A percentile compares a stretch with the other conserved stretches of the same genome.
Evolutionary conservation across 129 eudicot genomes (phyloP).

Genomic region (Heracleum sosnowskyi): DNA sequence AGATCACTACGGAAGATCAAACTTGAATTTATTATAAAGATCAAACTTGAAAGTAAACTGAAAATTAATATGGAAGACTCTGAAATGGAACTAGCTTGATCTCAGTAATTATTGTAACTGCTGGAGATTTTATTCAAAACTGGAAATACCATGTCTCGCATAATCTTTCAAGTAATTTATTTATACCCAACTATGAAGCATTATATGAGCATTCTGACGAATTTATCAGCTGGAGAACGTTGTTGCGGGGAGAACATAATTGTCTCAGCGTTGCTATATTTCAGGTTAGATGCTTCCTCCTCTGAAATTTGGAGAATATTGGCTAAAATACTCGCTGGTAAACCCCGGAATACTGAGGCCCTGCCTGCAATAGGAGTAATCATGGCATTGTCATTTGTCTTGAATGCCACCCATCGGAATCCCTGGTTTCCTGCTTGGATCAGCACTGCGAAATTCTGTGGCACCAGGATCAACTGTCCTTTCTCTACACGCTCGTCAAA

Average conservation of each 20-base stretch:
- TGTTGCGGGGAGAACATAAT: conserved; percentile 16
- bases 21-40: too few species aligned
- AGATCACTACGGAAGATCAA: too few species aligned
- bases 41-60: too few species aligned
- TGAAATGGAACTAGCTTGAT: too few species aligned
- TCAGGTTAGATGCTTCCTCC: conserved; percentile 44
- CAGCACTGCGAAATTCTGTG: conserved; percentile 62
- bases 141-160: too few species aligned
- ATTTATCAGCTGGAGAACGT: too few species aligned
- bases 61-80: too few species aligned
- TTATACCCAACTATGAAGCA: too few species aligned
- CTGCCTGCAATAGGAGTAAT: conserved; percentile 56
- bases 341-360: conserved; percentile 35
- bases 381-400: conserved; percentile 74
- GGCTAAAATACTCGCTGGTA: conserved; percentile 46
- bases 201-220: too few species aligned
- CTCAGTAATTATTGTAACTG: too few species aligned
- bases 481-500: conserved; percentile 37
- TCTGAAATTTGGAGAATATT: conserved; percentile 41
- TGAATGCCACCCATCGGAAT: conserved; percentile 61
- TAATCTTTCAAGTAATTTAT: too few species aligned
- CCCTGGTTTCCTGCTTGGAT: conserved; percentile 59
- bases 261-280: conserved; percentile 46
- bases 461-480: conserved; percentile 61
- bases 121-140: too few species aligned